Conservation (phyloP, 208 protist species). For the Trypanosoma congolense region DNA sequence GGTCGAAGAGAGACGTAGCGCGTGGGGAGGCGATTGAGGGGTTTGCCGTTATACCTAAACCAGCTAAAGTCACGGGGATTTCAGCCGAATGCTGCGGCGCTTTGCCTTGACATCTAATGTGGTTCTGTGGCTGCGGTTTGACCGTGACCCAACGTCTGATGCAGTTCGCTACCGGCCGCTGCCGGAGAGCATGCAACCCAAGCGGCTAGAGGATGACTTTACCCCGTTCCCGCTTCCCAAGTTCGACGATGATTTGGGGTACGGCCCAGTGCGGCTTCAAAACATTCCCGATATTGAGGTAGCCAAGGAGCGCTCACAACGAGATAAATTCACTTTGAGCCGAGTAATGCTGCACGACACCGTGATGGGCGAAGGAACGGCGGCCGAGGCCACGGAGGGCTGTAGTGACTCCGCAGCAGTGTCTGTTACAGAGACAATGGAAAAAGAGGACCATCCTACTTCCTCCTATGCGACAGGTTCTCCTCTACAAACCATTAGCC, state of each 20-base stretch:
- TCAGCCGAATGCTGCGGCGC: conserved; percentile 14
- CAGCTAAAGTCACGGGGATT: background rate
- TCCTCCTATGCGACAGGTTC: background rate
- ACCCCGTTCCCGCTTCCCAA: conserved; percentile 84
- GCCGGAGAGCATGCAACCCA: conserved; percentile 72
- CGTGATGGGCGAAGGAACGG: background rate
- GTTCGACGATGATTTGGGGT: conserved; percentile 71
- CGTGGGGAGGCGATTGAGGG: no score
- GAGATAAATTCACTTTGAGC: conserved; percentile 18
- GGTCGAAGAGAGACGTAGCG: no score
- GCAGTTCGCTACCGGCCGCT: conserved; percentile 22
- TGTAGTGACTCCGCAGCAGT: conserved; percentile 5
- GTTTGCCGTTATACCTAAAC: no score
- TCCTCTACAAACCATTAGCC: background rate
- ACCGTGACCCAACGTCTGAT: background rate
- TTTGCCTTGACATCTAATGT: conserved; percentile 8
- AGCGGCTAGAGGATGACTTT: conserved; percentile 44
- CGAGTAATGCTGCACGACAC: background rate
- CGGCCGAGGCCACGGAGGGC: background rate
- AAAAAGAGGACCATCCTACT: background rate
- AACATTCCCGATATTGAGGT: conserved; percentile 77
- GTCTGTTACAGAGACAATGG: conserved; percentile 2
- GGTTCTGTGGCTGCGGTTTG: conserved; percentile 21
- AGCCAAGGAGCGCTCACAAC: conserved; percentile 26
- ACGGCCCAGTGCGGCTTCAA: conserved; percentile 65